Base-by-base conservation (phyloP, 805 yeast genomes). In the Hyphopichia homilentoma region DNA sequence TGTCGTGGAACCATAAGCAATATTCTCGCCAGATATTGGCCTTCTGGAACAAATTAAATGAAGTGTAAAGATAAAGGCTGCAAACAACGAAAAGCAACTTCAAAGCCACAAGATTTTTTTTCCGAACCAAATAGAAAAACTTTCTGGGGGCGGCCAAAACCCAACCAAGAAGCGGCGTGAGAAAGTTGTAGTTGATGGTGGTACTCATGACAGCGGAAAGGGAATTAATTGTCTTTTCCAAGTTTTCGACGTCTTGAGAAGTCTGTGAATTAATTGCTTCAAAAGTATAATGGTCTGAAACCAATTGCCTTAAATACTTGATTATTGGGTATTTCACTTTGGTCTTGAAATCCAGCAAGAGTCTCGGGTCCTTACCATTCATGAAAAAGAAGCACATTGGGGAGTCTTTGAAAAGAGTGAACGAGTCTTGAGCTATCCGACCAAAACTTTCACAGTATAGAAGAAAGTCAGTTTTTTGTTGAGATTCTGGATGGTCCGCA, bases 121-220 rank as follows among this genome's bases (percentile, higher is more conserved):
- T 12, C 23, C 54, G 41, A 4, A 55, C 36, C 35, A 59, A 31
- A 6, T 30, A 41, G 5, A 38, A 35, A 27, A 50, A 52, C 5
- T 39, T 39, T 4, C 36, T 35, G 3, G 38, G 34, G 8, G 53
- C 7, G 8, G 47, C 9, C 6, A 57, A 34, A 6, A 56, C 27
- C 50, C 61, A 57, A 32, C 52, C 40, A 36, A 47, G 59, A 5
- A 61, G 27, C 5, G 68, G 69, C 8, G 59, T 39, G 2, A 65
- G 65, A 30, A 48, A 50, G 32, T 52, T 46, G 15, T 29, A 33
- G 15, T 24, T 21, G 2, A 40, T 35, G 3, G 51, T 32, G 6
- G 40, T 30, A 21, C 29, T 24, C 21, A 50, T 30, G 15, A 43
- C 32, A 16, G 20, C 23, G 7, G 50, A 47, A 16, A 52, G 40